A percentile compares a stretch with the other conserved stretches of the same genome.
Evolutionary conservation across 208 protist species (phyloP).

Genomic region (Naegleria gruberi): DNA sequence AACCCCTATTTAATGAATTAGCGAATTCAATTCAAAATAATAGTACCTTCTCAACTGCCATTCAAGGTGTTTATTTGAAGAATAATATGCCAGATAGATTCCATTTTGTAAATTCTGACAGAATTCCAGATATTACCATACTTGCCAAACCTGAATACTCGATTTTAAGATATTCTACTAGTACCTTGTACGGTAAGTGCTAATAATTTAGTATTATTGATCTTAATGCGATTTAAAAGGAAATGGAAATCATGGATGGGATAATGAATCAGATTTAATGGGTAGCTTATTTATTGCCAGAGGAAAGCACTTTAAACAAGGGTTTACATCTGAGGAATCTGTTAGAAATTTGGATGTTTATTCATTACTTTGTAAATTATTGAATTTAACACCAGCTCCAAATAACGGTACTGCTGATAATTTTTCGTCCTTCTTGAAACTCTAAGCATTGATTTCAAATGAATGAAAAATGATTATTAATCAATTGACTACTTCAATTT

Average conservation of each 20-base stretch:
- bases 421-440: background rate
- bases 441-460: no score
- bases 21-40: background rate
- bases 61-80: background rate
- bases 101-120: background rate
- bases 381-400: background rate
- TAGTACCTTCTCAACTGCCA: background rate
- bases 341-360: background rate
- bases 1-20: background rate
- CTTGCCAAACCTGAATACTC: background rate
- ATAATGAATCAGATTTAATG: background rate
- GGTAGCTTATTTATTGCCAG: background rate
- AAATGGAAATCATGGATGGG: slow-evolving; percentile 10
- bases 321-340: background rate
- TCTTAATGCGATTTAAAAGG: no score
- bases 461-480: no score
- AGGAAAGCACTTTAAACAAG: background rate
- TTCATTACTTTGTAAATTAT: background rate
- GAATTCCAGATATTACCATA: background rate
- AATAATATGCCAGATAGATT: background rate
- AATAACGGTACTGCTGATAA: background rate
- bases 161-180: background rate
- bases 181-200: background rate
- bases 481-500: no score
- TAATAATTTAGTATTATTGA: no score